Evolutionary conservation across 768 basidiomycete genomes (phyloP).

Genomic region (Pulveroboletus ravenelii): DNA sequence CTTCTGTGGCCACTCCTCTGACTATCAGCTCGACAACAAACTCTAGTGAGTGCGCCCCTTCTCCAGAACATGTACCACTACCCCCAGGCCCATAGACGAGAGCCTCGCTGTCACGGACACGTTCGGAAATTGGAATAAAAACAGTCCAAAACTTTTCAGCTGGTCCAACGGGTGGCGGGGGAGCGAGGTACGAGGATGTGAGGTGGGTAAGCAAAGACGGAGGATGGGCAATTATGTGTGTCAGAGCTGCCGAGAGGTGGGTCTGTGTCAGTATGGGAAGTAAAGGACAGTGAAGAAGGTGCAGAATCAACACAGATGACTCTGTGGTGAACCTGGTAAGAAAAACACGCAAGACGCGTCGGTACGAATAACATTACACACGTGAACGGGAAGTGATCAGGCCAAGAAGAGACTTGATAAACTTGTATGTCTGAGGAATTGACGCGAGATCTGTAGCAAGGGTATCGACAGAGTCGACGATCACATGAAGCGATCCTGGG

Average conservation of each 20-base stretch:
- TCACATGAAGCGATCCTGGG: constrained; percentile 49
- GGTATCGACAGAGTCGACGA: constrained; percentile 72
- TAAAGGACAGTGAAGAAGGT: constrained; percentile 47
- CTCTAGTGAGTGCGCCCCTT: constrained; percentile 38
- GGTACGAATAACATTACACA: constrained; percentile 27
- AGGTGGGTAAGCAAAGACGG: constrained; percentile 65
- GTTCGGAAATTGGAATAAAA: constrained; percentile 65
- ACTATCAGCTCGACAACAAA: constrained; percentile 60
- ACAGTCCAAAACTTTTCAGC: constrained; percentile 77
- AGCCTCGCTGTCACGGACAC: constrained; percentile 51
- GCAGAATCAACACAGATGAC: constrained; percentile 57
- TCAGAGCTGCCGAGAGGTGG: constrained; percentile 58
- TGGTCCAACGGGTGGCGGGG: constrained; percentile 59
- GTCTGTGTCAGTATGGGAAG: constrained; percentile 55
- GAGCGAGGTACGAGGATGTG: constrained; percentile 63
- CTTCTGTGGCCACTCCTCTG: constrained; percentile 39
- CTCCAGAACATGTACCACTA: constrained; percentile 38
- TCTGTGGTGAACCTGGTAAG: constrained; percentile 29
- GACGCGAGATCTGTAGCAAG: constrained; percentile 57
- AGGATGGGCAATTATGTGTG: constrained; percentile 66
- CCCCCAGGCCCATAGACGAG: constrained; percentile 56
- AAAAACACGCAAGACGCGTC: neutral
- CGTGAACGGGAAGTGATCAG: constrained; percentile 46
- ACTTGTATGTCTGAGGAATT: constrained; percentile 45
- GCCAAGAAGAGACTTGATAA: constrained; percentile 45